Base-by-base conservation (phyloP, 306 rosid genomes). In the Mucuna pruriens region DNA sequence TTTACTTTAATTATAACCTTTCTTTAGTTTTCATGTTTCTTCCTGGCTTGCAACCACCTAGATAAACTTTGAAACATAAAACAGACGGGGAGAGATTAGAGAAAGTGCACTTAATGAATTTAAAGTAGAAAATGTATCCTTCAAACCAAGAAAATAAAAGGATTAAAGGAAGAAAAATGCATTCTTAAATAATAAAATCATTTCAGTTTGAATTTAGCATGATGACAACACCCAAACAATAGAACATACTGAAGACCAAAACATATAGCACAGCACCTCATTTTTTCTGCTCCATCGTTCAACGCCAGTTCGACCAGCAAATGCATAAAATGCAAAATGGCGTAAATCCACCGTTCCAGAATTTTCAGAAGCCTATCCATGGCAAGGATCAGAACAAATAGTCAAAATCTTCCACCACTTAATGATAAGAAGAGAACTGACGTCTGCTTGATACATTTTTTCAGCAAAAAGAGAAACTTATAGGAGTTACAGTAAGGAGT, bases 311-410 rank as follows among this genome's bases (percentile, higher is more conserved):
- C 92, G 85, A 66, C 99, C 99, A 80, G 99, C 97, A 90, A 89
- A 96, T 69, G 99, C 98, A 81, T 85, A 96, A 75, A 93, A 86
- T 40, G 95, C 94, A 84, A 93, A 96, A 88, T 96, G 98, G 46
- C 98, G 98, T 38, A 94, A 85, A 83, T 96, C 97, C 87, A 87
- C 87, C 73, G 93, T 80, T 75, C 88, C 97, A 20, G 92, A 66
- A 78, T 89, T 90, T 40, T 93, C 98, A 62, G 97, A 86, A 65
- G 86, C 84, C 99, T 96, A 34, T 75, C 67, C 13, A 83, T 51
- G 71, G 75, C 38, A 75, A 67, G 77, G 26, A 76, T 77, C 81
- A 79, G 2, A 81, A 68, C n/a, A 60, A 78, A 81, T 52, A 54
- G 79, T 71, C n/a, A 69, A 45, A 9, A 22, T n/a, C 70, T 84